Conservation (phyloP, 768 basidiomycete genomes). For the Pisolithus orientalis region DNA sequence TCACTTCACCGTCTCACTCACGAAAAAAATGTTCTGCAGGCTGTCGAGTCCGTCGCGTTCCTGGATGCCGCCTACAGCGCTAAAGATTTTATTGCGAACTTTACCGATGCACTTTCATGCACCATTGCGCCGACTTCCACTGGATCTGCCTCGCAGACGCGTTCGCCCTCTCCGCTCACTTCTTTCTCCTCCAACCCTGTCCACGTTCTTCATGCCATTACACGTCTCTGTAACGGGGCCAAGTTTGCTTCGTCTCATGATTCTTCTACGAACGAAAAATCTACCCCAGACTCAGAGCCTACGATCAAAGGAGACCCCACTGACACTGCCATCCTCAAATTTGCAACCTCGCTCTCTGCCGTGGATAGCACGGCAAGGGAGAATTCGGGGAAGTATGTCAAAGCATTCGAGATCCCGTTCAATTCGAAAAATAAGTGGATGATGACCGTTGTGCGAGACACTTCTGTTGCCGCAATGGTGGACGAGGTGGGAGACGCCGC, state of each 20-base stretch:
- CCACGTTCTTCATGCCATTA: slow-evolving; percentile 30
- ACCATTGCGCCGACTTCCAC: no score
- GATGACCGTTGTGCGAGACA: slow-evolving; percentile 35
- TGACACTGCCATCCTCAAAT: slow-evolving; percentile 37
- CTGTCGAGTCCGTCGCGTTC: slow-evolving; percentile 36
- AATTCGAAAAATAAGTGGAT: slow-evolving; percentile 56
- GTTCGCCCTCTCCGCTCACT: slow-evolving; percentile 2
- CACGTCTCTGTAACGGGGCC: slow-evolving; percentile 55
- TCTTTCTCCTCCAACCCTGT: slow-evolving; percentile 16
- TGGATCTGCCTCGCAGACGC: slow-evolving; percentile 5
- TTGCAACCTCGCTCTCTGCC: slow-evolving; percentile 35
- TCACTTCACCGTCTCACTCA: neutral
- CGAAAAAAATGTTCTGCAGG: slow-evolving; percentile 15
- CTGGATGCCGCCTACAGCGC: slow-evolving; percentile 20
- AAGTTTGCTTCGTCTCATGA: slow-evolving; percentile 32
- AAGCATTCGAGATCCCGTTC: slow-evolving; percentile 35
- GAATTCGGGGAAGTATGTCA: slow-evolving; percentile 15
- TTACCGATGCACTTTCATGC: no score
- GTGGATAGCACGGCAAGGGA: slow-evolving; percentile 16
- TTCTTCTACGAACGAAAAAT: slow-evolving; percentile 12
- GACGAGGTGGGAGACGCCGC: neutral
- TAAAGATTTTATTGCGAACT: slow-evolving; percentile 5
- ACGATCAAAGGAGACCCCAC: slow-evolving; percentile 43
- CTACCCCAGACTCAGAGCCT: slow-evolving; percentile 24
- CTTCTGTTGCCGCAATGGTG: neutral